A percentile compares a stretch with the other conserved stretches of the same genome.
Conservation (phyloP, 768 basidiomycete species). For the Mycena latifolia region DNA sequence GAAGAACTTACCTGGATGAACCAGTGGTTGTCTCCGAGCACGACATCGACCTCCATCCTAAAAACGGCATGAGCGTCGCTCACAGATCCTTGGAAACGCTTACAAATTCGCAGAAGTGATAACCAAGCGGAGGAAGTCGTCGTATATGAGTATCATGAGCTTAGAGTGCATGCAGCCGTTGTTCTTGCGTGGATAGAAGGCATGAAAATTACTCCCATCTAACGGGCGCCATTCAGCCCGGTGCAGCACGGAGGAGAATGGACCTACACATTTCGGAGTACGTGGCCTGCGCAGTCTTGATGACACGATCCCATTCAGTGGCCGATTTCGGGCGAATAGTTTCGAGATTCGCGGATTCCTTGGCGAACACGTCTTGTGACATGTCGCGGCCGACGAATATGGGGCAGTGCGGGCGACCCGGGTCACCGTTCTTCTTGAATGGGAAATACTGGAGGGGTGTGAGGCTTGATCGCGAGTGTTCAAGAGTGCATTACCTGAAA, state of each 20-base stretch:
- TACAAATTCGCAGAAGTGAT: conserved; percentile 29
- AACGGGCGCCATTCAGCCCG: background rate
- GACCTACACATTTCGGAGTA: background rate
- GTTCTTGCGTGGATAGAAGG: conserved; percentile 6
- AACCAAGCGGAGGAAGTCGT: conserved; percentile 17
- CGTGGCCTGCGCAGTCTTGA: background rate
- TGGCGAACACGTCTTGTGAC: background rate
- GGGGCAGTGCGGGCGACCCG: background rate
- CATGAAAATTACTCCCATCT: conserved; percentile 17
- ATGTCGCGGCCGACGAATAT: conserved; percentile 10
- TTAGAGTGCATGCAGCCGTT: conserved; percentile 22
- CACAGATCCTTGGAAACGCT: background rate
- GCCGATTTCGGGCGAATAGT: background rate
- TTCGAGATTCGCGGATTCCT: background rate
- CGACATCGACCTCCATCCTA: background rate
- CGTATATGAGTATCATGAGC: conserved; percentile 15
- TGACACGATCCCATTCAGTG: background rate
- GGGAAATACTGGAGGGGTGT: conserved; percentile 8
- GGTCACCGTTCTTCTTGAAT: background rate
- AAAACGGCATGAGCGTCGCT: background rate
- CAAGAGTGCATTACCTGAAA: background rate
- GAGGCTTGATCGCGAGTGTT: background rate
- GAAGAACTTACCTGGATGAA: conserved; percentile 6
- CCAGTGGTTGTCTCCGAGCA: conserved; percentile 1
- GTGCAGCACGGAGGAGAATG: background rate